These are phyloP conservation scores for Aspergillus pseudonomiae DNA, from an alignment of 2,329 filamentous ascomycete genomes.

Conservation along the genomic window DNA sequence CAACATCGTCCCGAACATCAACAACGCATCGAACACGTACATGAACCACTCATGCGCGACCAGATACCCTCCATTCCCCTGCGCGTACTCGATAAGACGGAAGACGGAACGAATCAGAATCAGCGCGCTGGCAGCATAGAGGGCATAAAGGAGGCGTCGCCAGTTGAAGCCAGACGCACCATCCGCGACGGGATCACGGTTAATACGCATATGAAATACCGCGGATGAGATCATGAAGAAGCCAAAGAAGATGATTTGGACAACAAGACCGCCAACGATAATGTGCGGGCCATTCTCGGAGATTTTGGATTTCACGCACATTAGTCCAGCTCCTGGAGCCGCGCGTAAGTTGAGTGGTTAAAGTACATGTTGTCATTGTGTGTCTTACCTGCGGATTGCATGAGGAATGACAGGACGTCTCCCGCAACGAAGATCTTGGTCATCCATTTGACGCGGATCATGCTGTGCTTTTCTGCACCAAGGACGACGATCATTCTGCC, in stretches of 20 bases:
- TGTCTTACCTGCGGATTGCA: conserved; percentile 26
- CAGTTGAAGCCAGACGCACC: conserved; percentile 7
- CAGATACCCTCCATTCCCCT: conserved; percentile 12
- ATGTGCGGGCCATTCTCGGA: conserved; percentile 32
- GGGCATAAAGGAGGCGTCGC: conserved; percentile 13
- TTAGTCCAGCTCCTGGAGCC: not conserved
- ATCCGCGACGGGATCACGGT: conserved; percentile 6
- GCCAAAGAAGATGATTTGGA: conserved; percentile 63
- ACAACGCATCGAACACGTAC: conserved; percentile 20
- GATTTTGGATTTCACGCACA: not conserved
- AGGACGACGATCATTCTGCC: conserved; percentile 24
- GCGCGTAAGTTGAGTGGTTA: not conserved
- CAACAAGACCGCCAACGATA: conserved; percentile 58
- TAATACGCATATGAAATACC: conserved; percentile 12
- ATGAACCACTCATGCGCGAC: conserved; percentile 14
- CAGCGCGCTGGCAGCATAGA: conserved; percentile 16
- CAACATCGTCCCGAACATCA: conserved; percentile 18
- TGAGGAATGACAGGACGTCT: conserved; percentile 28
- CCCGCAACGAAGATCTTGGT: conserved; percentile 32
- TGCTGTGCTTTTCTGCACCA: conserved; percentile 18
- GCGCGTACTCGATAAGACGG: conserved; percentile 15
- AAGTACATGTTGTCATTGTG: no score
- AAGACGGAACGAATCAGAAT: conserved; percentile 20
- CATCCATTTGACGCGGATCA: conserved; percentile 25
- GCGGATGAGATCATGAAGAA: conserved; percentile 51